Percentiles rank a stretch among this genome's conserved stretches.
phyloP scores from a whole-genome alignment of 345 rosid species.

The Geranium rotundifolium region DNA sequence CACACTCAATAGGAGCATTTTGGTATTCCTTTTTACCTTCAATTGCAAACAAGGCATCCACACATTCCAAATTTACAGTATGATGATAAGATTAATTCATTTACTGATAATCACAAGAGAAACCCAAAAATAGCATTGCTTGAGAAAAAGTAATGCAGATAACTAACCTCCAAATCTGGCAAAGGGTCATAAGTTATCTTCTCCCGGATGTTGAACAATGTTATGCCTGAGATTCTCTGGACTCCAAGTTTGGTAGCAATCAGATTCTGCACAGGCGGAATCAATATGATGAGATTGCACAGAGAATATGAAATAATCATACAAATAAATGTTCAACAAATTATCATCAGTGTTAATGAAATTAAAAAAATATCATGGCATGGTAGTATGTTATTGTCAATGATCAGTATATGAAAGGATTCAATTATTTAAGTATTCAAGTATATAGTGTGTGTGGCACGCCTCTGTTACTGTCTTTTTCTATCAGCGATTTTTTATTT shows the following conservation, averaged over 20 bases:
- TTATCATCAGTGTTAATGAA: too few species aligned
- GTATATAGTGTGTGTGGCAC: too few species aligned
- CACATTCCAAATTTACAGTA: not conserved
- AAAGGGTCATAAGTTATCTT: constrained; percentile 50
- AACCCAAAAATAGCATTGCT: not conserved
- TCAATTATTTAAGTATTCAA: too few species aligned
- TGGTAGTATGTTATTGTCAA: too few species aligned
- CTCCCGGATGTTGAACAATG: constrained; percentile 58
- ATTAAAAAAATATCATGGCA: too few species aligned
- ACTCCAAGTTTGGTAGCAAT: constrained; percentile 79
- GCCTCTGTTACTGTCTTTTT: too few species aligned
- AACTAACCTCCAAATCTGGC: constrained; percentile 79
- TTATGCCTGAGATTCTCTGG: constrained; percentile 67
- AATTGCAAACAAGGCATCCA: not conserved
- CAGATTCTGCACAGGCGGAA: constrained; percentile 47
- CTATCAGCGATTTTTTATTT: too few species aligned
- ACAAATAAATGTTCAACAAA: too few species aligned
- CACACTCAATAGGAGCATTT: not conserved
- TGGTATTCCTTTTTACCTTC: not conserved
- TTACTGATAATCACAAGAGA: not conserved
- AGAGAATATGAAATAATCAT: too few species aligned
- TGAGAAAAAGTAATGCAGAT: not conserved
- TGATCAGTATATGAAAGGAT: too few species aligned
- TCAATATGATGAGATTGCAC: not conserved
- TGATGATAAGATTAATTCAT: not conserved